Evolutionary conservation across 257 asterid species (phyloP).

Genomic region (Craterostigma plantagineum): DNA sequence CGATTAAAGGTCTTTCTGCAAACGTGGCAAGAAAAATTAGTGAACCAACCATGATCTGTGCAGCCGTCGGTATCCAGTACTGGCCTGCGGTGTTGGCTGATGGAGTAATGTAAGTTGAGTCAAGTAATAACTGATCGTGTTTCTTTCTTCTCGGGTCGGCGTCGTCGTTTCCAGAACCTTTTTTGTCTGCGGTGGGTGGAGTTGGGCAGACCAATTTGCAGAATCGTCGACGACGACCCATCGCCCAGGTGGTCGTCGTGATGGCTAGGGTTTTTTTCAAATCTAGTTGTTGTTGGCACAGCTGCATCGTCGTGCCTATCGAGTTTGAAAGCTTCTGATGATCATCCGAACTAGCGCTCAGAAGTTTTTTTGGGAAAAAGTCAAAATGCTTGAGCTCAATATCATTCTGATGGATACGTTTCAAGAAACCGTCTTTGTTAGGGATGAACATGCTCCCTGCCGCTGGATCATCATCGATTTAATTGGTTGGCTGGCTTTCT

Average conservation of each 20-base stretch:
- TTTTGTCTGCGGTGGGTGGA: conserved; percentile 1
- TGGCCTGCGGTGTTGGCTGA: conserved; percentile 4
- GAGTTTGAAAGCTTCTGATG: too few species aligned
- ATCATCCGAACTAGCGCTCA: conserved; percentile 4
- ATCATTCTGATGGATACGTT: too few species aligned
- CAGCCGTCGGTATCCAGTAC: conserved; percentile 61
- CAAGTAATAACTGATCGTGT: too few species aligned
- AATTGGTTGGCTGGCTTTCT: too few species aligned
- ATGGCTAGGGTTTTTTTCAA: not conserved
- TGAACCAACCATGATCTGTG: conserved; percentile 48
- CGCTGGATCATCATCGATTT: too few species aligned
- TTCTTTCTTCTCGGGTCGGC: conserved; percentile 1
- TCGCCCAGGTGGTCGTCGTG: conserved; percentile 4
- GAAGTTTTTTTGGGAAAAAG: not conserved
- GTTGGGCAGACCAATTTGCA: conserved; percentile 48
- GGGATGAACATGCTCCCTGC: too few species aligned
- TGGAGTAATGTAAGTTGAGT: conserved; percentile 1
- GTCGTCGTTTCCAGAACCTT: conserved; percentile 6
- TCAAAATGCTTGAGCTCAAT: too few species aligned
- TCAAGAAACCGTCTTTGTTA: too few species aligned
- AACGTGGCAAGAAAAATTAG: conserved; percentile 56
- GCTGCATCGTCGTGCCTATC: conserved; percentile 4
- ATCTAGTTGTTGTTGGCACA: not conserved
- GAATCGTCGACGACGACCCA: conserved; percentile 18
- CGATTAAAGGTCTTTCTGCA: conserved; percentile 58